Percentiles rank a stretch among this genome's conserved stretches.
These are phyloP conservation scores for Pinus albicaulis DNA, from an alignment of 75 land plant genomes.

Conservation along the genomic window DNA sequence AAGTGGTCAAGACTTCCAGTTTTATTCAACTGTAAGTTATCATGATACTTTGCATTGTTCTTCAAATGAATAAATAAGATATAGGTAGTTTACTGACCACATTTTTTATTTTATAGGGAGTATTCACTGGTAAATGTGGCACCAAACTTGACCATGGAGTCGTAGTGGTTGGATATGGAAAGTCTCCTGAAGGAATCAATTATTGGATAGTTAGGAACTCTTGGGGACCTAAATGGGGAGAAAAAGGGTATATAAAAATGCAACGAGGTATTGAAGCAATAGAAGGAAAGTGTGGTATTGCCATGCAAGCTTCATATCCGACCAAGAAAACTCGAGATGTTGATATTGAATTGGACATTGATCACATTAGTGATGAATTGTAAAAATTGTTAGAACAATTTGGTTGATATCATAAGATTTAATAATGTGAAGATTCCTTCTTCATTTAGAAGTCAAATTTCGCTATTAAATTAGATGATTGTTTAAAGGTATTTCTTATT, in stretches of 20 bases:
- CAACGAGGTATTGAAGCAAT: conserved; percentile 27
- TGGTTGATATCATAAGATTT: too few species aligned
- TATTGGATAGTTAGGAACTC: conserved; percentile 96
- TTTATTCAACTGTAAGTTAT: conserved; percentile 10
- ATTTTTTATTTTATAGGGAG: conserved; percentile 39
- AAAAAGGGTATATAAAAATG: conserved; percentile 83
- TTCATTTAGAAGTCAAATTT: too few species aligned
- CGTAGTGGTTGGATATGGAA: conserved; percentile 75
- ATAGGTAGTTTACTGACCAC: too few species aligned
- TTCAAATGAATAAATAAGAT: neutral
- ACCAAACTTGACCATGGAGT: conserved; percentile 78
- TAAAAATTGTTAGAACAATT: too few species aligned
- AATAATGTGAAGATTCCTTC: too few species aligned
- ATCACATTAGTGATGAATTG: too few species aligned
- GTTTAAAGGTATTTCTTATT: too few species aligned
- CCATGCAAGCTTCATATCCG: conserved; percentile 79
- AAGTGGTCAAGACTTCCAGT: conserved; percentile 19
- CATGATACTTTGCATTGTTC: neutral
- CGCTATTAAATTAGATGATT: too few species aligned
- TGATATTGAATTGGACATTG: too few species aligned
- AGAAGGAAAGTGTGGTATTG: conserved; percentile 69
- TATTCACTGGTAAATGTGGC: conserved; percentile 71
- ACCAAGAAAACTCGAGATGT: conserved; percentile 22
- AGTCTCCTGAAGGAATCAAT: conserved; percentile 18
- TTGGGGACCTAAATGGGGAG: conserved; percentile 93